These are phyloP conservation scores for Lentinula guzmanii DNA, from an alignment of 768 basidiomycete genomes.

Conservation along the genomic window DNA sequence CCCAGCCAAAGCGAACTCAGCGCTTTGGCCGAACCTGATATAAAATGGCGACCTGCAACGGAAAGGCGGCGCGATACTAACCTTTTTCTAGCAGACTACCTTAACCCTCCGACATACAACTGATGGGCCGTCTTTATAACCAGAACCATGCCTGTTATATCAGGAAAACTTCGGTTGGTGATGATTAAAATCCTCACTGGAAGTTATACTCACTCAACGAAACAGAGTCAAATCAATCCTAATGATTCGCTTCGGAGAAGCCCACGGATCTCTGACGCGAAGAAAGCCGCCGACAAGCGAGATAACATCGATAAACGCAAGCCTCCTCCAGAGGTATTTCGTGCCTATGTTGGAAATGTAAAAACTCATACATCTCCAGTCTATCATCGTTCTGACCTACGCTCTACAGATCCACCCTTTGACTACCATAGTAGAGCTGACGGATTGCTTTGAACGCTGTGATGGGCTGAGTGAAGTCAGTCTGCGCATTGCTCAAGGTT, in stretches of 20 bases:
- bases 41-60: background rate
- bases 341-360: slow-evolving; percentile 51
- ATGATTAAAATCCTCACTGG: background rate
- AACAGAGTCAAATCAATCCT: background rate
- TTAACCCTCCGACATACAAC: background rate
- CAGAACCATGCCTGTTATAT: background rate
- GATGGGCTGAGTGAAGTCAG: slow-evolving; percentile 27
- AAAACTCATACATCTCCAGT: slow-evolving; percentile 15
- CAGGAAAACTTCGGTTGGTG: background rate
- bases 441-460: slow-evolving; percentile 26
- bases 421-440: slow-evolving; percentile 27
- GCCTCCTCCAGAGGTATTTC: background rate
- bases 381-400: slow-evolving; percentile 2
- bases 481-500: slow-evolving; percentile 39
- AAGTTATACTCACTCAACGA: background rate
- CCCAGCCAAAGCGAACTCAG: slow-evolving; percentile 1
- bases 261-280: background rate
- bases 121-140: background rate
- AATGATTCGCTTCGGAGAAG: background rate
- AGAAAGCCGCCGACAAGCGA: slow-evolving; percentile 3
- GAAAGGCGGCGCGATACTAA: background rate
- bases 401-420: slow-evolving; percentile 25
- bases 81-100: background rate
- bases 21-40: background rate
- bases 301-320: background rate